Conservation (phyloP, 495 filamentous ascomycete genomes). For the Daldinia bambusicola region DNA sequence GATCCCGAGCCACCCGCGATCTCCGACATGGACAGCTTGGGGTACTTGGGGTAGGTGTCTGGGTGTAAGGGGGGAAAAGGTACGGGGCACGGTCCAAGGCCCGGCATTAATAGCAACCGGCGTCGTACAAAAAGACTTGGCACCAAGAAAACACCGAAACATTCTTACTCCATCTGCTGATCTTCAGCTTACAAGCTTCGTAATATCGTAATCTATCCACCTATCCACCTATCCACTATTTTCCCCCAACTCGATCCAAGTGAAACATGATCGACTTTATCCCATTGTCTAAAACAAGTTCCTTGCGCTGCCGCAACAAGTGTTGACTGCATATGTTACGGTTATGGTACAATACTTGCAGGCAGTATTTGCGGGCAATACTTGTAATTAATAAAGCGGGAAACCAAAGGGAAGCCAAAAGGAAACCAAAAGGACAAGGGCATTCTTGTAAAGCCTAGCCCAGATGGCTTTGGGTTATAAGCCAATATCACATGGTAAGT, state of each 20-base stretch:
- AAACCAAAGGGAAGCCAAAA: not conserved
- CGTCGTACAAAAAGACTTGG: conserved; percentile 30
- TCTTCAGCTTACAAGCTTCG: conserved; percentile 24
- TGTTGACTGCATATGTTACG: conserved; percentile 4
- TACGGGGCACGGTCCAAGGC: conserved; percentile 33
- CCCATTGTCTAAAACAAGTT: conserved; percentile 36
- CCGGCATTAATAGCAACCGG: conserved; percentile 33
- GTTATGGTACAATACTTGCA: not conserved
- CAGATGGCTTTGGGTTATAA: conserved; percentile 4
- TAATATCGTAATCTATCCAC: no score
- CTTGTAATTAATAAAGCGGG: not conserved
- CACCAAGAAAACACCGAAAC: conserved; percentile 38
- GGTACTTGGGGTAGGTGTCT: conserved; percentile 10
- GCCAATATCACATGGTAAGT: conserved; percentile 21
- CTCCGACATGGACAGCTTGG: not conserved
- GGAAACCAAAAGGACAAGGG: not conserved
- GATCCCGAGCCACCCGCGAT: not conserved
- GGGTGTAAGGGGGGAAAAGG: not conserved
- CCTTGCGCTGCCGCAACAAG: conserved; percentile 17
- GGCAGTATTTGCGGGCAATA: no score
- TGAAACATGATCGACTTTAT: conserved; percentile 37
- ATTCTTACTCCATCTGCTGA: conserved; percentile 30
- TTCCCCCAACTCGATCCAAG: conserved; percentile 19
- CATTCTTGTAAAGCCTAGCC: not conserved
- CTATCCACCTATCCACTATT: conserved; percentile 18